Base-by-base conservation (phyloP, 768 basidiomycete species). In the Suillus bovinus region DNA sequence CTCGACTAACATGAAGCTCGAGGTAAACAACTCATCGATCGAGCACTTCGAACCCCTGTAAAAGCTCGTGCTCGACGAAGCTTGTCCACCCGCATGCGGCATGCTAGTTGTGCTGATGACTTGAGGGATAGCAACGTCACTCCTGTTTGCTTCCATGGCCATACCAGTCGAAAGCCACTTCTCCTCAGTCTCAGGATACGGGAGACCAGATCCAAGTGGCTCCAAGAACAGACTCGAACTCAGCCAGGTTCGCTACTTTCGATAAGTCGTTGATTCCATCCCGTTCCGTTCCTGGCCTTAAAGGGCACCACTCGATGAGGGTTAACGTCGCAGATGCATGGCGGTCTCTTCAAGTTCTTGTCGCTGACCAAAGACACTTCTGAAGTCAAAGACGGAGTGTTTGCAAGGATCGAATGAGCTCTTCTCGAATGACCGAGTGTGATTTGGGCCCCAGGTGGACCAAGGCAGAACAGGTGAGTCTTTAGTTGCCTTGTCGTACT, bases 241-340 rank as follows among this genome's bases (percentile, higher is more conserved):
- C 8, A 22, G 14, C 10, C 22, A 5, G 44, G 5, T 22, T 31
- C 54, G 34, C 54, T 2, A 4, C 42, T n/a, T 44, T 55, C 54
- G 34, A 55, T 16, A 38, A 55, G 54, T 24, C 22, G 14, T 17
- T 38, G 34, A 17, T 55, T 24, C 22, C 22, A 2, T 36, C 4
- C 24, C 5, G 54, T 17, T 24, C 34, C 31, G 2, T 38, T 24
- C n/a, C 54, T 9, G 24, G 22, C 54, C 54, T 55, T 55, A 34
- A 36, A 55, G 54, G 24, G 16, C 31, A 9, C 10, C 34, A 24
- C 34, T 36, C 54, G 54, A 24, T 55, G 34, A 38, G 34, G 54
- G 9, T 55, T 55, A 34, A 55, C 36, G 54, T 55, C 54, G 8
- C 34, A 34, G 34, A 55, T 55, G 22, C 34, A 55, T 24, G 38